Base-by-base conservation (phyloP, 2,329 filamentous ascomycete genomes). In the Arthroderma uncinatum region DNA sequence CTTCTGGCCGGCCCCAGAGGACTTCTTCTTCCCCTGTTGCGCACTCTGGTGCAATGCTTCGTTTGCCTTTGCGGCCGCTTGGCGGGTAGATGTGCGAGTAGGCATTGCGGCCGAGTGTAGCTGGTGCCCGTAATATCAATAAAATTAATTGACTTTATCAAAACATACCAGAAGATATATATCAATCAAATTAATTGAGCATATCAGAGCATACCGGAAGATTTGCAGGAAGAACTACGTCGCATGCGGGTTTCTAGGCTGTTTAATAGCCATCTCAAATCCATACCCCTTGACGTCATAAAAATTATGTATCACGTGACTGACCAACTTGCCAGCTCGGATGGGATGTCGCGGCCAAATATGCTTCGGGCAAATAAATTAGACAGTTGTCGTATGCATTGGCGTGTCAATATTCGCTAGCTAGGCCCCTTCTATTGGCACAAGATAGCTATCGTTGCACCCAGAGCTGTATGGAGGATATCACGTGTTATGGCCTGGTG, bases 1-100 rank as follows among this genome's bases (percentile, higher is more conserved):
- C 58, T 76, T 76, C 10, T 65, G 63, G n/a, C 68, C 67, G 23
- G 68, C 62, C 23, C 23, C 44, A 8, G 65, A 28, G 7, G 50
- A 23, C 23, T 64, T 60, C 56, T 62, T 66, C 30, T 62, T 62
- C 48, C 66, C 66, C 25, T 58, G 62, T 57, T 68, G 71, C 48
- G 64, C 64, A 57, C 64, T 67, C 58, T 63, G 64, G 50, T 52
- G 67, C 59, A 58, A 72, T 70, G 73, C 70, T 59, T 74, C 67
- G 57, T 74, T 74, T 33, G 73, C 73, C 62, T 74, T 74, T 53
- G 68, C 68, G 7, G 73, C 73, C 4, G 73, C 73, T 59, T 73
- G 67, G 33, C 74, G 72, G 14, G 72, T 68, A 4, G 74, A 76
- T 44, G 71, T 70, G 59, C 71, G 63, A 47, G 66, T 65, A 10